A percentile compares a stretch with the other conserved stretches of the same genome.
phyloP scores from a whole-genome alignment of 164 flowering plant species.

The Stephania cephalantha region DNA sequence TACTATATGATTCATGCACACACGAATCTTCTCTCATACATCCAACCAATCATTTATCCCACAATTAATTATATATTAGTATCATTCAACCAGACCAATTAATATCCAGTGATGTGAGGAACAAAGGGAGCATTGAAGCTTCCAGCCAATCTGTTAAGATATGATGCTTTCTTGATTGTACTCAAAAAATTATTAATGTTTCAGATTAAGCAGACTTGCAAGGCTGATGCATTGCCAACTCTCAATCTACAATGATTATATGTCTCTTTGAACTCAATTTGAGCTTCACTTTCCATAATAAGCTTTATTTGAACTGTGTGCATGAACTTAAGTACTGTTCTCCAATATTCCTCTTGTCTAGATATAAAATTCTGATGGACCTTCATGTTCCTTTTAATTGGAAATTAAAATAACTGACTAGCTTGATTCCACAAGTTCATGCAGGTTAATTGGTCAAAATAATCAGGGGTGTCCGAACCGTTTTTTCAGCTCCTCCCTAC shows the following conservation, averaged over 20 bases:
- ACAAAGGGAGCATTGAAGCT: not conserved
- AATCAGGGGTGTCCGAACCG: no score
- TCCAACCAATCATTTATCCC: conserved; percentile 3
- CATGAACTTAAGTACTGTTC: not conserved
- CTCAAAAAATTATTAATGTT: not conserved
- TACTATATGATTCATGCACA: conserved; percentile 13
- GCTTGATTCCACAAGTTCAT: no score
- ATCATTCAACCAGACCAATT: not conserved
- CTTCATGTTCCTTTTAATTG: not conserved
- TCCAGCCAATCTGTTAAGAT: not conserved
- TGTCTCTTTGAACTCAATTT: not conserved
- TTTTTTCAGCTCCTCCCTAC: no score
- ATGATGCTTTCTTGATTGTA: not conserved
- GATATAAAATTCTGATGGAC: not conserved
- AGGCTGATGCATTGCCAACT: not conserved
- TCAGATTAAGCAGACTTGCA: not conserved
- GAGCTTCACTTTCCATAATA: not conserved
- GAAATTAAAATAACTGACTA: no score
- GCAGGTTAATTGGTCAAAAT: no score
- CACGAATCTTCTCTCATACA: conserved; percentile 6
- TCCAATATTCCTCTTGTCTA: not conserved
- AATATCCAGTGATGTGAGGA: not conserved
- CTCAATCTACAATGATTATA: not conserved
- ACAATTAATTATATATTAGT: not conserved
- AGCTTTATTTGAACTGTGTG: not conserved